A percentile compares a stretch with the other conserved stretches of the same genome.
phyloP scores from a whole-genome alignment of 2,329 filamentous ascomycete species.

The Rutstroemia sp. region DNA sequence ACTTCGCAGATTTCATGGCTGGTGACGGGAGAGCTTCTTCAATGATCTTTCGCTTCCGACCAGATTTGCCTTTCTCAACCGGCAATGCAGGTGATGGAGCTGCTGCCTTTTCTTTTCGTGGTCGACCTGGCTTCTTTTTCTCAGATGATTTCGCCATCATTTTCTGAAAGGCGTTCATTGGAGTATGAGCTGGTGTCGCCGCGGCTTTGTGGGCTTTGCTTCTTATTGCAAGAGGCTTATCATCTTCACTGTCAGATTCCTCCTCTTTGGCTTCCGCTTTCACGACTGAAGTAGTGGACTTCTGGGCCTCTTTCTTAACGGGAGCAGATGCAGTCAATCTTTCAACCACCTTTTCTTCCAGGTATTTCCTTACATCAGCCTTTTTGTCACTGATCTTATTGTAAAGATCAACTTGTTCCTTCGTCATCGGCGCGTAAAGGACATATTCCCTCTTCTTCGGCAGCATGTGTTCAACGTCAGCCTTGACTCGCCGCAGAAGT shows the following conservation, averaged over 20 bases:
- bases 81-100: neutral
- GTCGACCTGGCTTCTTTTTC: constrained; percentile 1
- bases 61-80: constrained; percentile 27
- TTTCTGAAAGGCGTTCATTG: constrained; percentile 40
- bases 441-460: constrained; percentile 97
- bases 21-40: constrained; percentile 31
- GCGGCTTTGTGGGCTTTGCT: constrained; percentile 18
- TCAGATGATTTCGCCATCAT: constrained; percentile 29
- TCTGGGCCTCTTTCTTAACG: constrained; percentile 32
- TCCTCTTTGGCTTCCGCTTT: constrained; percentile 14
- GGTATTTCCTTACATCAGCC: constrained; percentile 60
- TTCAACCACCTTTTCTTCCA: constrained; percentile 73
- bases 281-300: constrained; percentile 7
- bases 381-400: constrained; percentile 52
- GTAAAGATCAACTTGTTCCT: constrained; percentile 87
- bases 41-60: constrained; percentile 49
- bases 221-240: constrained; percentile 21
- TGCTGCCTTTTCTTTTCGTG: neutral
- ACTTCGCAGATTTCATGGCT: constrained; percentile 65
- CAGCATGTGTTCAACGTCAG: constrained; percentile 84
- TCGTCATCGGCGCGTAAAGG: constrained; percentile 84
- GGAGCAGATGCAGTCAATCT: constrained; percentile 46
- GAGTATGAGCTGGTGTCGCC: constrained; percentile 5
- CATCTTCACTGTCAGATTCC: constrained; percentile 24
- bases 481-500: constrained; percentile 79